Evolutionary conservation across 2,329 filamentous ascomycete genomes (phyloP), one percentile per base, ranked within the genome.

Genomic region (Aspergillus thermomutatus): DNA sequence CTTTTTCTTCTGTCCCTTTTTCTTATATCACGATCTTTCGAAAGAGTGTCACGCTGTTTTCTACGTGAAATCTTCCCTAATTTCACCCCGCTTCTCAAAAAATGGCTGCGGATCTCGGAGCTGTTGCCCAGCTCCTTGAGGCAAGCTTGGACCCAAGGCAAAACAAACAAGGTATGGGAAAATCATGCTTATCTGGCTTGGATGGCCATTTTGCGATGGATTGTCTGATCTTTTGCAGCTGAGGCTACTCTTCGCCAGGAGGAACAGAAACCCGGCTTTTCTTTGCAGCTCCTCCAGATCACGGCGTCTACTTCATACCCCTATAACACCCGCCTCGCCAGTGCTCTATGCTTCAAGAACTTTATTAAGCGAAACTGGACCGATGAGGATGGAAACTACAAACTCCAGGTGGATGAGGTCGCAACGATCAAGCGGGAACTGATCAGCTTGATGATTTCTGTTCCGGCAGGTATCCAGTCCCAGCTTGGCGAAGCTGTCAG

Each of bases 401-500:
- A 92, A 77, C 84, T 99, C 40, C 86, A 90, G 11, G 73, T 82
- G 60, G 84, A 90, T 64, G 94, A 97, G 79, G 92, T 99, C 40
- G 78, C 80, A 27, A 90, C 90, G 46, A 96, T 99, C 81, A 99
- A 99, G 79, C 86, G 87, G 69, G 92, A 97, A 79, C 85, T 99
- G 60, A 93, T 99, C 68, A 93, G 91, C 56, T 82, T 99, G 67
- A 99, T 99, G 94, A 96, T 97, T 68, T 87, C 88, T 8, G 92
- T 94, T 25, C 94, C 93, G 3, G 75, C 90, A 19, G 88, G 86
- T 58, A 89, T 99, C 63, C 95, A 97, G 77, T 87, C 91, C 59
- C 94, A 99, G 77, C 84, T 99, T 40, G 94, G 94, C 65, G 94
- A 97, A 72, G 92, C 94, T 60, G 95, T 97, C 74, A 97, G 93